Evolutionary conservation across 768 basidiomycete species (phyloP), one percentile per base, ranked within the genome.

Genomic region (Macrocybe gigantea): DNA sequence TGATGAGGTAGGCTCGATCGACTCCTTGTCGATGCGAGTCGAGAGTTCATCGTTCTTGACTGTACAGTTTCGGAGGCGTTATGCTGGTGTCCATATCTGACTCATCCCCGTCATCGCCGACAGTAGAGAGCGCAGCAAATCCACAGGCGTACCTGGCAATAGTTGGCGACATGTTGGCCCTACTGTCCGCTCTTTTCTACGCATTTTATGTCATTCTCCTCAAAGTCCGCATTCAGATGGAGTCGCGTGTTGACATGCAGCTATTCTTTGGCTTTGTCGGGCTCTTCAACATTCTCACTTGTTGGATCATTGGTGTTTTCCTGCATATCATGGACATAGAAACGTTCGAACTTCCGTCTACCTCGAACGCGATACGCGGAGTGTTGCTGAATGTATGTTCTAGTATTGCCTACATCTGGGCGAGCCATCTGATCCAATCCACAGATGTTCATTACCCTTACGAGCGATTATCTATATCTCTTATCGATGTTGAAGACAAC

Each of bases 401-500:
- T 22, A 15, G 39, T 54, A 73, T 57, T 53, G 50, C 7, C 44
- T 58, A 49, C 49, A 37, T 10, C 38, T 41, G 33, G 39, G 31
- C 36, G 30, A 33, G 14, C 41, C 6, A 14, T n/a, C 40, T 12
- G 14, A 41, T 12, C 33, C 30, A 40, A 13, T 12, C 41, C n/a
- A 5, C 54, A 93, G 83, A 91, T 90, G 88, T 68, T 67, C 33
- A 92, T 93, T 56, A 90, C 89, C 1, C 66, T 88, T 30, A 80
- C 79, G 9, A 88, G 85, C 52, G 92, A 95, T 66, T 94, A 85
- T 61, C 60, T 92, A 43, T 91, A 90, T 60, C 82, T 90, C 30
- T 60, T 89, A n/a, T 86, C 93, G 5, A 94, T 96, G 92, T 79
- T 97, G 53, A 93, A 93, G 69, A 97, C 94, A 6, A 93, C 93